phyloP scores from a whole-genome alignment of 208 protist genomes.

The Dictyostelium gargantuum region DNA sequence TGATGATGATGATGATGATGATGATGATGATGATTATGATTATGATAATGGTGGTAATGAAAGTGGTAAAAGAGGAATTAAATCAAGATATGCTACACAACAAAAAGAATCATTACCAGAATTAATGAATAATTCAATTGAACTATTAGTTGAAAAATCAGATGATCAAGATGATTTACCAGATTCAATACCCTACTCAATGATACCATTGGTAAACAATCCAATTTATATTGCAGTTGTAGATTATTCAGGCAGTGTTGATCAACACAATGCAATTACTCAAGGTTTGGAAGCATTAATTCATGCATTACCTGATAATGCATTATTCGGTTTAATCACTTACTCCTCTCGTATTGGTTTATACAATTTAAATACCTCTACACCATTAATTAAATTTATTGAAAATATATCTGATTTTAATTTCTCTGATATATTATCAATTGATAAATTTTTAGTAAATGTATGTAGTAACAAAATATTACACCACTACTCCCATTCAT shows the following conservation, averaged over 20 bases:
- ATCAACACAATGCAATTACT: not conserved
- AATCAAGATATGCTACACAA: not conserved
- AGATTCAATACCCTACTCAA: not conserved
- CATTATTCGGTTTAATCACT: conserved; percentile 21
- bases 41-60: not conserved
- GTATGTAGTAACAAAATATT: not conserved
- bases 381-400: conserved; percentile 19
- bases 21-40: not conserved
- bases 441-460: conserved; percentile 29
- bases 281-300: conserved; percentile 21
- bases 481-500: too few species aligned
- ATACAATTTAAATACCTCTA: not conserved
- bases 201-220: not conserved
- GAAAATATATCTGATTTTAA: not conserved
- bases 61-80: too few species aligned
- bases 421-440: not conserved
- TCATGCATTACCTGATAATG: conserved; percentile 38
- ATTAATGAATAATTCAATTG: not conserved
- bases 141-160: not conserved
- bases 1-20: not conserved
- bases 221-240: conserved; percentile 43
- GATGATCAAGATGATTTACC: not conserved
- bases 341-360: not conserved
- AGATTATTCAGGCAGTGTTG: conserved; percentile 8
- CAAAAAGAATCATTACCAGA: not conserved